Conservation (phyloP, 176 grass and related monocot genomes). For the Dendrocalamus sinicus region DNA sequence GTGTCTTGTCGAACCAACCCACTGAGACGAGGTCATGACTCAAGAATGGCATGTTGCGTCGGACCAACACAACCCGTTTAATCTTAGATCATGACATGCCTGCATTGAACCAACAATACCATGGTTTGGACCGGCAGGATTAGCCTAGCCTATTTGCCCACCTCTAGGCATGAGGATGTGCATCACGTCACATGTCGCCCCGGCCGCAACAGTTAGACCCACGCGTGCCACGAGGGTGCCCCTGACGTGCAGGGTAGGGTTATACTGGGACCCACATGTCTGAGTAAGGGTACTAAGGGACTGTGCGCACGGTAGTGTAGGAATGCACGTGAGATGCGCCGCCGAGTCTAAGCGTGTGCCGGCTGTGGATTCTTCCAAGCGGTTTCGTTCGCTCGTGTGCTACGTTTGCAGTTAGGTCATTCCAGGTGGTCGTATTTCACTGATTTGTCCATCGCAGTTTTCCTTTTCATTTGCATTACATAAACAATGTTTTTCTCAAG, state of each 20-base stretch:
- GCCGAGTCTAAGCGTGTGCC: not conserved
- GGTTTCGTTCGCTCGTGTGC: not conserved
- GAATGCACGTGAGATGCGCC: not conserved
- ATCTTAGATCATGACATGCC: no score
- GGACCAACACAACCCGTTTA: no score
- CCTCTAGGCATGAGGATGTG: not conserved
- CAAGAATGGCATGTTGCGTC: no score
- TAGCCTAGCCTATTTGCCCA: no score
- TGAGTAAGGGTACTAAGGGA: accelerated
- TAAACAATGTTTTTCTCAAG: not conserved
- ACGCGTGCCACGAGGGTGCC: not conserved
- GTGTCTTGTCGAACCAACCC: no score
- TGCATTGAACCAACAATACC: no score
- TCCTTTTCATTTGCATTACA: not conserved
- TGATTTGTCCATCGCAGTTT: no score
- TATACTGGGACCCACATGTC: not conserved
- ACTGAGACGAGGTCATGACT: no score
- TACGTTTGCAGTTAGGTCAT: not conserved
- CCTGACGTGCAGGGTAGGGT: not conserved
- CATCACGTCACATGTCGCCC: constrained; percentile 12
- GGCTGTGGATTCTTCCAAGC: not conserved
- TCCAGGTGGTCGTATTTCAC: not conserved
- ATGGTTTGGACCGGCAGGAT: accelerated
- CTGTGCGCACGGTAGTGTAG: not conserved
- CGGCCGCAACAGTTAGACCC: not conserved